Base-by-base conservation (phyloP, 371 early-diverging fungal genomes). In the Mortierella sp. region DNA sequence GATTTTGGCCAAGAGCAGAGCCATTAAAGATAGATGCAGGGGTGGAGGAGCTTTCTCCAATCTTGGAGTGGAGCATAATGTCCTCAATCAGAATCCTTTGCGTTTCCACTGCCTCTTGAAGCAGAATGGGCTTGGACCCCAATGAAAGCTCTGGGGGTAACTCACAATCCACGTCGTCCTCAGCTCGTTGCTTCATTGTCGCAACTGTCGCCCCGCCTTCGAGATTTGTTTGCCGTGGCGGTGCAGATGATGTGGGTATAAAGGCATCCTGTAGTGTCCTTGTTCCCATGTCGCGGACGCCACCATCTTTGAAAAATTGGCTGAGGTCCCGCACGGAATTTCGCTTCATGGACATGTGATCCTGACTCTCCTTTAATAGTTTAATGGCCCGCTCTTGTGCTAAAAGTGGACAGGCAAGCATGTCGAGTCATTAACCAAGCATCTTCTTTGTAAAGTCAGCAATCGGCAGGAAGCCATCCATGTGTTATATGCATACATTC, bases 151-250 rank as follows among this genome's bases (percentile, higher is more conserved):
- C 68, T 2, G 30, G 62, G 7, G 77, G 77, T 50, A 76, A 28
- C 30, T 53, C 71, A 30, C 72, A 72, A 47, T 76, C 77, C 11
- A 76, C 77, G 64, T 76, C 77, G 9, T 76, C 50, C 37, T 37
- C 75, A 2, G 55, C 66, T 18, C 52, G 66, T 37, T 63, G 48
- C 61, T 70, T 75, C 25, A 61, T 50, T 21, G 50, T 50, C 21
- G 21, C 2, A n/a, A 21, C 16, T 50, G 50, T 50, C 50, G 14
- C 50, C 21, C 5, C 50, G 16, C 16, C 14, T 3, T 5, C 50
- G 14, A 21, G 16, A 16, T n/a, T 21, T 2, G 50, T 7, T 50
- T 50, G 50, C 50, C n/a, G 61, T 44, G 65, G 44, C 18, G 60
- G 21, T 11, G 28, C 57, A 28, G 45, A 52, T 12, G 44, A 16